phyloP scores from a whole-genome alignment of 2,329 filamentous ascomycete species.

The Sphaerulina populicola region DNA sequence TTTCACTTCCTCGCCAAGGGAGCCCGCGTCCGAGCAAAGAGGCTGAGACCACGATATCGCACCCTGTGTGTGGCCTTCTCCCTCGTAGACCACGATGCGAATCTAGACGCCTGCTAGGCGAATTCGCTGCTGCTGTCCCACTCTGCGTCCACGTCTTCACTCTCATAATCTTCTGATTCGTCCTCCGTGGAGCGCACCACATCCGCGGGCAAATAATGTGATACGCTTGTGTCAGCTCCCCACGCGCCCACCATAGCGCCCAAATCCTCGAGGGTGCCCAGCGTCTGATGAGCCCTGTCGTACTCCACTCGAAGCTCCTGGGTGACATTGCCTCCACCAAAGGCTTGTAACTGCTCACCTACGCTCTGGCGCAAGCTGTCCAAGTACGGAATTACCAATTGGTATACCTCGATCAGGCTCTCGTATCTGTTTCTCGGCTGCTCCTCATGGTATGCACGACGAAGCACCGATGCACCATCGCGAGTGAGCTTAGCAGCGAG shows the following conservation, averaged over 20 bases:
- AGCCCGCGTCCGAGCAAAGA: no score
- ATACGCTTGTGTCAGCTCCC: background rate
- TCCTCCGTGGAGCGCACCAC: slow-evolving; percentile 3
- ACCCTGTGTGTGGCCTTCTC: no score
- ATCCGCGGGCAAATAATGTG: background rate
- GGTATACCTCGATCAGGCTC: slow-evolving; percentile 5
- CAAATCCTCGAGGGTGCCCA: slow-evolving; percentile 1
- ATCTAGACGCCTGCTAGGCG: background rate
- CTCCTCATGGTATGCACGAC: slow-evolving; percentile 1
- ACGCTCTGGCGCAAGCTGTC: slow-evolving; percentile 1
- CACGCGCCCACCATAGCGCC: background rate
- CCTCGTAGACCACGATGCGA: background rate
- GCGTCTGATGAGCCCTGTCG: slow-evolving; percentile 2
- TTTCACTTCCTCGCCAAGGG: no score
- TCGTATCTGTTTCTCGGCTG: slow-evolving; percentile 6
- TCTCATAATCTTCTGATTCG: slow-evolving; percentile 11
- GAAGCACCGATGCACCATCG: slow-evolving; percentile 6
- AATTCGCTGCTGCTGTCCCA: slow-evolving; percentile 8
- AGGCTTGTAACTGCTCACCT: background rate
- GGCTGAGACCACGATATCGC: no score
- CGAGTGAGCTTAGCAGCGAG: slow-evolving; percentile 6
- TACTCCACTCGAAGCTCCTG: slow-evolving; percentile 6
- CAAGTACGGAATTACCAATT: slow-evolving; percentile 5
- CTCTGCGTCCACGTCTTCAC: slow-evolving; percentile 9
- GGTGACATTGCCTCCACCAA: background rate